These are phyloP conservation scores for Phaeosphaeriaceae sp. DNA, from an alignment of 2,329 filamentous ascomycete species.

Conservation along the genomic window DNA sequence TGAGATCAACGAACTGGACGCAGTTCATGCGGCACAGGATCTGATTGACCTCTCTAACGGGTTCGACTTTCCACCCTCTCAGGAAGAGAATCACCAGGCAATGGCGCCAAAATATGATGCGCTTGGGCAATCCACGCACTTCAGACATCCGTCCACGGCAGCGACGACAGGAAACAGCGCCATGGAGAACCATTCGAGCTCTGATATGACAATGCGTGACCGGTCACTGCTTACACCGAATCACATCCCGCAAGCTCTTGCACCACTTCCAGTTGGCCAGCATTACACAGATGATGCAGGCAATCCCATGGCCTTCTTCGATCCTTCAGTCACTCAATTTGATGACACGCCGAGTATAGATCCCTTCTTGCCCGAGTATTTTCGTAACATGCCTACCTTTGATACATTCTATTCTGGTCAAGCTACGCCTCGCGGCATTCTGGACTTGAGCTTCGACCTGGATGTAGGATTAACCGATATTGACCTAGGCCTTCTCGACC, in stretches of 20 bases:
- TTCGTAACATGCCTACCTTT: slow-evolving; percentile 38
- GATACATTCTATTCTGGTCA: slow-evolving; percentile 44
- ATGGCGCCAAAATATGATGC: slow-evolving; percentile 1
- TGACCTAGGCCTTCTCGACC: slow-evolving; percentile 54
- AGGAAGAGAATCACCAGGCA: slow-evolving; percentile 6
- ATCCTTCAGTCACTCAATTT: slow-evolving; percentile 18
- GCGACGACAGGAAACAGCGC: background rate
- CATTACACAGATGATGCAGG: slow-evolving; percentile 12
- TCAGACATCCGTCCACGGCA: slow-evolving; percentile 1
- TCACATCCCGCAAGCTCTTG: background rate
- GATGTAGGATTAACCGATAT: slow-evolving; percentile 55
- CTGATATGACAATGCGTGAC: background rate
- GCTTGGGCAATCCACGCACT: background rate
- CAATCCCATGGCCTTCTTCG: slow-evolving; percentile 19
- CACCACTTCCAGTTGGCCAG: slow-evolving; percentile 10
- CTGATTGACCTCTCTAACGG: slow-evolving; percentile 37
- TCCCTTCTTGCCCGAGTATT: slow-evolving; percentile 34
- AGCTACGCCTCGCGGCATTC: slow-evolving; percentile 53
- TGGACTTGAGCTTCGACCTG: slow-evolving; percentile 55
- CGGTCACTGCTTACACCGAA: slow-evolving; percentile 3
- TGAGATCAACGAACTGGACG: slow-evolving; percentile 29
- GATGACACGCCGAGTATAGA: slow-evolving; percentile 23
- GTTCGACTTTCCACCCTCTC: slow-evolving; percentile 20
- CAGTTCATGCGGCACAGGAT: slow-evolving; percentile 40
- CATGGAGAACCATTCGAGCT: background rate